Conservation (phyloP, 805 yeast genomes). For the Torulaspora quercuum region DNA sequence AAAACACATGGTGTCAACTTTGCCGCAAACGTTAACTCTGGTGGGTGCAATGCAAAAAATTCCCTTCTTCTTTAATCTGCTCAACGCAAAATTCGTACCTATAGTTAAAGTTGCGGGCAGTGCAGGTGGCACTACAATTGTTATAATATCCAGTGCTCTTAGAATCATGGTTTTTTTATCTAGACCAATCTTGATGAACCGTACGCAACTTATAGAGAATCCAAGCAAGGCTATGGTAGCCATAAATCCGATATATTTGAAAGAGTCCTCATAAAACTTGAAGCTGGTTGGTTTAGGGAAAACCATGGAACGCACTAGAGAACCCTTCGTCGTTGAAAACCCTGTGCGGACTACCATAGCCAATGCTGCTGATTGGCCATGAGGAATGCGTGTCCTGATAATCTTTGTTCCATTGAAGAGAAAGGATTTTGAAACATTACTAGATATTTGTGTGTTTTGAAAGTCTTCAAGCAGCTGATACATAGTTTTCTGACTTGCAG, state of each 20-base stretch:
- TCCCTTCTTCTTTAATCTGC: constrained; percentile 61
- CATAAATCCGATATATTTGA: constrained; percentile 95
- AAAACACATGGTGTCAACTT: constrained; percentile 83
- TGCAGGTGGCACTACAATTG: constrained; percentile 98
- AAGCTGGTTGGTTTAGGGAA: constrained; percentile 94
- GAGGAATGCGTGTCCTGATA: constrained; percentile 70
- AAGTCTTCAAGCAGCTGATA: constrained; percentile 55
- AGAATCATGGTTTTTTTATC: constrained; percentile 66
- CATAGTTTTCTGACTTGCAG: constrained; percentile 62
- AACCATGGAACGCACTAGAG: constrained; percentile 88
- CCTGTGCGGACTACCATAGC: constrained; percentile 90
- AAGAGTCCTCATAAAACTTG: constrained; percentile 90
- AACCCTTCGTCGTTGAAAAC: constrained; percentile 92
- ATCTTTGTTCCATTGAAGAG: constrained; percentile 87
- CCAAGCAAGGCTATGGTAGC: constrained; percentile 79
- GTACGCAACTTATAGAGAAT: constrained; percentile 74
- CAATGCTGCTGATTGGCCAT: constrained; percentile 53
- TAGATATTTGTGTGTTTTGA: constrained; percentile 52
- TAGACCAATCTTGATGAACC: constrained; percentile 74
- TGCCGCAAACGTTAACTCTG: constrained; percentile 93
- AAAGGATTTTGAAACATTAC: constrained; percentile 67
- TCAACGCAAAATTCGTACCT: constrained; percentile 89
- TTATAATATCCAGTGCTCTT: constrained; percentile 88
- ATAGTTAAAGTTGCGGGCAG: constrained; percentile 95
- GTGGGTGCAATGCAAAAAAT: constrained; percentile 93